Evolutionary conservation across 179 eudicot genomes (phyloP).

Genomic region (Corrigiola litoralis): DNA sequence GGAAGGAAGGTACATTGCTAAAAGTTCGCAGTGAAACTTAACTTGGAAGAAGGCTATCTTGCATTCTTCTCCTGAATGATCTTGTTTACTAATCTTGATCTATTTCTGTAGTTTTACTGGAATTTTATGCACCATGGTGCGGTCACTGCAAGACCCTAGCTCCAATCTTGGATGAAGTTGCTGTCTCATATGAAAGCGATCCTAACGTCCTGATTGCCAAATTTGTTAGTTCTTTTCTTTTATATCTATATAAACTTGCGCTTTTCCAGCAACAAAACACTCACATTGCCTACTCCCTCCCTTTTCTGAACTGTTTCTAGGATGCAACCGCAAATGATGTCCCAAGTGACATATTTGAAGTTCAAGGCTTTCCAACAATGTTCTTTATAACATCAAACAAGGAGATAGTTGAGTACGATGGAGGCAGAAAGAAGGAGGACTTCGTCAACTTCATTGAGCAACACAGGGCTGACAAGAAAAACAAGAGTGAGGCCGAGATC

Average conservation of each 20-base stretch:
- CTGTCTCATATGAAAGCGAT: constrained; percentile 44
- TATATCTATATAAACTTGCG: background rate
- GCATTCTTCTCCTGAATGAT: background rate
- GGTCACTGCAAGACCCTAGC: constrained; percentile 73
- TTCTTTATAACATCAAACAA: constrained; percentile 58
- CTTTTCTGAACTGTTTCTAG: constrained; percentile 20
- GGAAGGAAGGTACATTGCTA: constrained; percentile 50
- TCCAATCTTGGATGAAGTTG: constrained; percentile 76
- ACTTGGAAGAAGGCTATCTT: background rate
- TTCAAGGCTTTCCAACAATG: constrained; percentile 72
- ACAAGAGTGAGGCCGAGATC: background rate
- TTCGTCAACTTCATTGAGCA: constrained; percentile 53
- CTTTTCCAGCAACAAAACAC: too few species aligned
- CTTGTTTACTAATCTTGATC: background rate
- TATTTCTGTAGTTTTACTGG: constrained; percentile 52
- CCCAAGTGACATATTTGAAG: constrained; percentile 45
- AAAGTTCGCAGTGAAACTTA: background rate
- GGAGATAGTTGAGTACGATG: constrained; percentile 40
- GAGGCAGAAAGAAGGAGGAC: constrained; percentile 54
- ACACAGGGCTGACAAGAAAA: constrained; percentile 26
- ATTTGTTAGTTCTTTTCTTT: constrained; percentile 38
- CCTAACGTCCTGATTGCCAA: constrained; percentile 66
- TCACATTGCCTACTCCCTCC: background rate
- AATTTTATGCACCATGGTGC: constrained; percentile 94
- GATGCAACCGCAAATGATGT: constrained; percentile 83